These are phyloP conservation scores for Marasmius sp. DNA, from an alignment of 1,284 basidiomycete genomes.

Conservation along the genomic window DNA sequence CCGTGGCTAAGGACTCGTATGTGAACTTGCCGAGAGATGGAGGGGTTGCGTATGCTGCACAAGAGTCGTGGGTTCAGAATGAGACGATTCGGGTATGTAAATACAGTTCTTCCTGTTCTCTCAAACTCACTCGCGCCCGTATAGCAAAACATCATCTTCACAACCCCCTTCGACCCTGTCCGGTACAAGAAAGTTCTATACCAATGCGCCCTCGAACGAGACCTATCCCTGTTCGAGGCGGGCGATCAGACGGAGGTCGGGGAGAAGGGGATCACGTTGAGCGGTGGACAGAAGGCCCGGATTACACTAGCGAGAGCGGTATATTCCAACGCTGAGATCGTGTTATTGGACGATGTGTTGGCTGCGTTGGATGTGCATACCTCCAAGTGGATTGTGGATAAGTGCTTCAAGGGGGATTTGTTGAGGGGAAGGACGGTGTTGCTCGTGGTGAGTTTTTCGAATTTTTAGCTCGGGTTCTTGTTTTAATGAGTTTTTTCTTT, in stretches of 20 bases:
- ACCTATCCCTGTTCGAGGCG: constrained; percentile 59
- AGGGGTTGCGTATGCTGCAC: constrained; percentile 76
- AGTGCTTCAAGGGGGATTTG: constrained; percentile 71
- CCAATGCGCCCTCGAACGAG: constrained; percentile 55
- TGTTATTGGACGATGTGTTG: constrained; percentile 55
- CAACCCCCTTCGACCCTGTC: constrained; percentile 66
- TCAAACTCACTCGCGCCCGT: no score
- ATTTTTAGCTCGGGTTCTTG: background rate
- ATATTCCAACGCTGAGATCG: constrained; percentile 51
- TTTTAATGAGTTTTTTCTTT: background rate
- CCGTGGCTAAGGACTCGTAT: constrained; percentile 55
- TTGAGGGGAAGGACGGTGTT: constrained; percentile 70
- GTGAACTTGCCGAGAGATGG: constrained; percentile 62
- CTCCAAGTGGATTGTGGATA: constrained; percentile 75
- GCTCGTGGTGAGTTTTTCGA: constrained; percentile 52
- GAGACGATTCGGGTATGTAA: constrained; percentile 35
- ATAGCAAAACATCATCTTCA: constrained; percentile 84
- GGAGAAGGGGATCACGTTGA: constrained; percentile 41
- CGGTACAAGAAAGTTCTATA: constrained; percentile 68
- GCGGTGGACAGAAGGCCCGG: constrained; percentile 73
- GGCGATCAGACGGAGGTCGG: constrained; percentile 72
- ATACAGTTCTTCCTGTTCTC: background rate
- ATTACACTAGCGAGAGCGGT: constrained; percentile 62
- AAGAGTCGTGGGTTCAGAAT: constrained; percentile 79
- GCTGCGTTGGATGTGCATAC: constrained; percentile 59